Evolutionary conservation across 306 rosid species (phyloP), one percentile per base, ranked within the genome.

Genomic region (Senna siamea): DNA sequence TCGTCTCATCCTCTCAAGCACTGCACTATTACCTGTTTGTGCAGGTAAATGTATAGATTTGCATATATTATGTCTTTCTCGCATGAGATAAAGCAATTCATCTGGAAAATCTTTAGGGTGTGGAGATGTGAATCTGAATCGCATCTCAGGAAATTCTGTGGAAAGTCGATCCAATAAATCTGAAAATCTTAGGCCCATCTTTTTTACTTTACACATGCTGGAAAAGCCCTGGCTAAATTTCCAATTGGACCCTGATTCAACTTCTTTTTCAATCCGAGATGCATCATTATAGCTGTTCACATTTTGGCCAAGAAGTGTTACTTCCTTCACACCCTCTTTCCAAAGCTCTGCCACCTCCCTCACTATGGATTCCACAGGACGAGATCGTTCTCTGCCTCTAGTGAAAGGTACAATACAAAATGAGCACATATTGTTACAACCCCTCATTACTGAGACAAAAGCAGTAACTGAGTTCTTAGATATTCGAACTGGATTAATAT

Each of bases 371-470:
- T 92, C 99, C 44, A 90, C 93, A 52, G 99, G 92, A 9, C 96
- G 99, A 0, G 99, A 88, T 5, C 97, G 83, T 81, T 94, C 99
- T 82, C 99, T 84, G 41, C 99, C 98, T 85, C 99, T 81, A 6
- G 98, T 95, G 67, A 90, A 92, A 65, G 99, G 98, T 59, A 92
- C 99, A 66, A 95, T 88, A 75, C 99, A 95, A 81, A 92, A 95
- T 0, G 98, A 95, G 75, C 98, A 92, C 99, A 95, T 95, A 84
- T 95, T 95, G 79, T 90, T 95, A 88, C 99, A 95, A 13, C 99
- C 96, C 81, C 99, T 92, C 99, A 94, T 94, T 60, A 92, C 87
- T 0, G 99, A 94, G 66, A 94, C 97, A 76, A 94, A 94, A 26
- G 99, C 99, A 78, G 85, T 64, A 56, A 94, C 77, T 0, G 97